phyloP scores from a whole-genome alignment of 768 basidiomycete species.

The Chiua virens region DNA sequence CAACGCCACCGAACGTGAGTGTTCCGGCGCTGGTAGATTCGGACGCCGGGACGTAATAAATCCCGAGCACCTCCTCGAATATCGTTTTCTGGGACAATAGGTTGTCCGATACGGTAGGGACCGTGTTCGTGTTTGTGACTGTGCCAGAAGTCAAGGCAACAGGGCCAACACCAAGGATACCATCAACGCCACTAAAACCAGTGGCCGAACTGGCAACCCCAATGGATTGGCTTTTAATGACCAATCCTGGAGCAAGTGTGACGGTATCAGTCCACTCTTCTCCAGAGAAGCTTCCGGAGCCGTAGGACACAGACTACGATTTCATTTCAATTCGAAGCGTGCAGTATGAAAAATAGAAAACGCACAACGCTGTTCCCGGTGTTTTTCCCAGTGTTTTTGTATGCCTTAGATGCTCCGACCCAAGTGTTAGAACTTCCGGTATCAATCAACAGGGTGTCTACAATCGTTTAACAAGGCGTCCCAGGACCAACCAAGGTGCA shows the following conservation, averaged over 20 bases:
- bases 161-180: neutral
- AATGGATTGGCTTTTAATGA: neutral
- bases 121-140: neutral
- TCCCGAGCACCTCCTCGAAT: constrained; percentile 21
- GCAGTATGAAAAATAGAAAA: neutral
- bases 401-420: constrained; percentile 20
- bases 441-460: constrained; percentile 28
- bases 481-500: neutral
- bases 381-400: constrained; percentile 6
- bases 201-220: neutral
- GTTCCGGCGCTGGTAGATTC: constrained; percentile 17
- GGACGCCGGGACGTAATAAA: constrained; percentile 28
- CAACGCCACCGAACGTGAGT: constrained; percentile 25
- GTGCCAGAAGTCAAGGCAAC: neutral
- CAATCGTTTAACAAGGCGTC: neutral
- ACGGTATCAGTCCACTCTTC: constrained; percentile 2
- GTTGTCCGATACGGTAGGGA: constrained; percentile 37
- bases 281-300: neutral
- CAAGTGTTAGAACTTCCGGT: constrained; percentile 31
- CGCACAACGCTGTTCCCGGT: constrained; percentile 18
- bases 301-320: neutral
- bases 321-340: neutral
- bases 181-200: neutral
- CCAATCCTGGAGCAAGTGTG: neutral
- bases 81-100: constrained; percentile 31